phyloP scores from a whole-genome alignment of 1,139 yeast species.

The Geotrichum klebahnii region DNA sequence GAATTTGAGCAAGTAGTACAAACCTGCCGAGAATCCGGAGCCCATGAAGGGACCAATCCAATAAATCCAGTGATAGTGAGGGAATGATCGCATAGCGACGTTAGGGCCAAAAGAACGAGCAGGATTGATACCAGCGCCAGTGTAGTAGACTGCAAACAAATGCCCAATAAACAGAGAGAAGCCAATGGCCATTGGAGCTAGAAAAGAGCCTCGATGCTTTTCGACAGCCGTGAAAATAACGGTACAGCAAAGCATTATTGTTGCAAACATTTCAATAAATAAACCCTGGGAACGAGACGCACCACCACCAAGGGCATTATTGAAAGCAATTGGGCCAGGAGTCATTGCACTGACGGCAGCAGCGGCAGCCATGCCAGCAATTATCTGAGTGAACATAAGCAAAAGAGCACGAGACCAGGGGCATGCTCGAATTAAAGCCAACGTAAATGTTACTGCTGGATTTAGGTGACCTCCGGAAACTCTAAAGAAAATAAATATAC shows the following conservation, averaged over 20 bases:
- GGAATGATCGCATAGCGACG: constrained; percentile 68
- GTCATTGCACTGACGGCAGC: constrained; percentile 86
- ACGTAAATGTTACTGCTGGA: constrained; percentile 79
- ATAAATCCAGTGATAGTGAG: constrained; percentile 84
- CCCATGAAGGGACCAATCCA: constrained; percentile 86
- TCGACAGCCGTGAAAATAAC: constrained; percentile 84
- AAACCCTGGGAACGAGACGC: constrained; percentile 71
- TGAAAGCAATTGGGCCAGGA: constrained; percentile 72
- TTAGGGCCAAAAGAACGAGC: constrained; percentile 87
- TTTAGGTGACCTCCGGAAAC: constrained; percentile 87
- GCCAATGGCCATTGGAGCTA: constrained; percentile 85
- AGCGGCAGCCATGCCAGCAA: constrained; percentile 91
- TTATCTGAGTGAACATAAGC: constrained; percentile 63
- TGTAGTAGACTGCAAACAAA: constrained; percentile 73
- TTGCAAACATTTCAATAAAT: constrained; percentile 79
- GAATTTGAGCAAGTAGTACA: constrained; percentile 64
- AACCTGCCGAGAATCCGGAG: constrained; percentile 57
- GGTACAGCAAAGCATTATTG: constrained; percentile 60
- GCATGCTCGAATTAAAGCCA: constrained; percentile 66
- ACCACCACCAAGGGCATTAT: constrained; percentile 70
- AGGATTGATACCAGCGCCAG: constrained; percentile 92
- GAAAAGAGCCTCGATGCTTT: constrained; percentile 66
- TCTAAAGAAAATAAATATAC: constrained; percentile 69
- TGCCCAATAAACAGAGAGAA: constrained; percentile 77
- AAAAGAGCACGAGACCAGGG: constrained; percentile 67